These are phyloP conservation scores for Aspergillus hiratsukae DNA, from an alignment of 2,329 filamentous ascomycete species.

Conservation along the genomic window DNA sequence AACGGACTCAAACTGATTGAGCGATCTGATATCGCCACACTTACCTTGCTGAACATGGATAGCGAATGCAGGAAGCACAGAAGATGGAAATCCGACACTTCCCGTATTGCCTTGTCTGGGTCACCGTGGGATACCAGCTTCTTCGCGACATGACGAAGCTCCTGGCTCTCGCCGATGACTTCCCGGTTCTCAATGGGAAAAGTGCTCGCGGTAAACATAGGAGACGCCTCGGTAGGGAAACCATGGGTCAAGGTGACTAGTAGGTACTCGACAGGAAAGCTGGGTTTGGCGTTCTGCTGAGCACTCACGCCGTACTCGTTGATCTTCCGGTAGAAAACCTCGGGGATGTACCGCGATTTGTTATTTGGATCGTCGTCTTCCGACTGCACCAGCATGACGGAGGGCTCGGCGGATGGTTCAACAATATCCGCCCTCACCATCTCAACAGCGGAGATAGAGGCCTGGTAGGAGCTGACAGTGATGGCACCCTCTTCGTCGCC, in stretches of 20 bases:
- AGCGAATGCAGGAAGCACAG: slow-evolving; percentile 81
- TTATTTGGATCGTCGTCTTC: slow-evolving; percentile 70
- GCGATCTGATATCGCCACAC: slow-evolving; percentile 17
- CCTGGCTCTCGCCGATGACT: slow-evolving; percentile 78
- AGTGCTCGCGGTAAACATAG: slow-evolving; percentile 64
- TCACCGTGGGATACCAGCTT: slow-evolving; percentile 64
- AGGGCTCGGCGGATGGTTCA: slow-evolving; percentile 89
- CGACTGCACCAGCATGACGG: slow-evolving; percentile 87
- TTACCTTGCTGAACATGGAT: slow-evolving; percentile 79
- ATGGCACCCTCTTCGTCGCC: slow-evolving; percentile 88
- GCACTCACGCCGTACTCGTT: slow-evolving; percentile 97
- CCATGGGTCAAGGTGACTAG: slow-evolving; percentile 94
- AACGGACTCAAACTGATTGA: background rate
- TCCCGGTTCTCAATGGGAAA: slow-evolving; percentile 94
- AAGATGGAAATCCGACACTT: slow-evolving; percentile 89
- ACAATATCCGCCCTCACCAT: slow-evolving; percentile 95
- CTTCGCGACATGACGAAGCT: slow-evolving; percentile 64
- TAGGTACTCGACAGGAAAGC: slow-evolving; percentile 94
- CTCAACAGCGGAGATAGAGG: slow-evolving; percentile 90
- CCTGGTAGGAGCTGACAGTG: slow-evolving; percentile 85
- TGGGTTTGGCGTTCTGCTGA: slow-evolving; percentile 93
- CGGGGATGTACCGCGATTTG: slow-evolving; percentile 83
- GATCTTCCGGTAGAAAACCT: slow-evolving; percentile 92
- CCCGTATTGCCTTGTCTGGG: slow-evolving; percentile 57
- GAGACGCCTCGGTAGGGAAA: slow-evolving; percentile 76